Conservation (phyloP, 228 moss, liverwort and hornwort genomes). For the Sphagnum magellanicum region DNA sequence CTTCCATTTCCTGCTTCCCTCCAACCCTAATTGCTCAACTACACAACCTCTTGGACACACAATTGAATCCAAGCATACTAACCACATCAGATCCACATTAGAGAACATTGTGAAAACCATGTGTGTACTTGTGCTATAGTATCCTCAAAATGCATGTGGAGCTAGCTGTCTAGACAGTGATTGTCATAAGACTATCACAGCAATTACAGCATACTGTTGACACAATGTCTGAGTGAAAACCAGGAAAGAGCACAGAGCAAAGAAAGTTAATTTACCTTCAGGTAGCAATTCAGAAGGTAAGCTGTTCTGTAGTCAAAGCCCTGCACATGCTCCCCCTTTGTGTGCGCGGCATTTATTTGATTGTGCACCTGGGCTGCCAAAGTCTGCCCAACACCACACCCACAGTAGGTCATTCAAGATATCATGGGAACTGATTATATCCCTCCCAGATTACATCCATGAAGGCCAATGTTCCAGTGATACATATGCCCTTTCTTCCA, state of each 20-base stretch:
- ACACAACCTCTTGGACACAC: no score
- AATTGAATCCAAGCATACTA: no score
- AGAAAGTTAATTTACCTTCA: conserved; percentile 43
- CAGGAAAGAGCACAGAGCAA: not conserved
- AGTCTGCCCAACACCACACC: conserved; percentile 28
- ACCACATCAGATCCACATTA: not conserved
- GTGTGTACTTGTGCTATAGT: not conserved
- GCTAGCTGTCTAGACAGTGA: no score
- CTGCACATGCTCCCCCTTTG: conserved; percentile 50
- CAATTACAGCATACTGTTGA: not conserved
- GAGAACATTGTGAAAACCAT: not conserved
- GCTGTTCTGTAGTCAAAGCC: conserved; percentile 98
- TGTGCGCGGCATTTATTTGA: conserved; percentile 81
- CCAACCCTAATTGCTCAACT: no score
- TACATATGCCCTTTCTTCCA: no score
- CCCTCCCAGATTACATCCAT: not conserved
- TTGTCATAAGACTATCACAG: no score
- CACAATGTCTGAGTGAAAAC: not conserved
- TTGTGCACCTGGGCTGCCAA: conserved; percentile 77
- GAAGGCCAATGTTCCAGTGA: not conserved
- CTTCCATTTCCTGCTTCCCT: conserved; percentile 32
- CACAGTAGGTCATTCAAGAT: not conserved
- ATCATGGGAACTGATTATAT: not conserved
- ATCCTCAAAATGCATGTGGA: conserved; percentile 24
- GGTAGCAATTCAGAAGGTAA: conserved; percentile 78